Evolutionary conservation across 352 stramenopile species (phyloP).

Genomic region (Phytophthora chlamydospora): DNA sequence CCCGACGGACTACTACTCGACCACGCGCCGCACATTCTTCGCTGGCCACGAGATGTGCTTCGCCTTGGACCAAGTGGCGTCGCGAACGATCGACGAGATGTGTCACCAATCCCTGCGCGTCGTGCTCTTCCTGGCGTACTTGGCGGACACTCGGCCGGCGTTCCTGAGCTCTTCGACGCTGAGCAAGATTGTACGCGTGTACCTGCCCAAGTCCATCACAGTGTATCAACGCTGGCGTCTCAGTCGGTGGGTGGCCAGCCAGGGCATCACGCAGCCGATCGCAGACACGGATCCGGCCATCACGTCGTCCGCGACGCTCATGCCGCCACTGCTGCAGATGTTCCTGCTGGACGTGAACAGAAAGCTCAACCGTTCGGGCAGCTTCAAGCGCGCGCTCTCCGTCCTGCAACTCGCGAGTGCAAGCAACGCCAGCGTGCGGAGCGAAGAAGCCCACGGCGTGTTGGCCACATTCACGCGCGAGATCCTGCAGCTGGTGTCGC

Average conservation of each 20-base stretch:
- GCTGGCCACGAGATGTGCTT: constrained; percentile 61
- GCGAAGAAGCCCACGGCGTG: constrained; percentile 61
- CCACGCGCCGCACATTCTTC: constrained; percentile 41
- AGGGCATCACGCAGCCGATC: constrained; percentile 54
- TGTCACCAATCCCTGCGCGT: constrained; percentile 64
- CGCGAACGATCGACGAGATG: constrained; percentile 69
- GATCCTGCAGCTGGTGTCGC: constrained; percentile 59
- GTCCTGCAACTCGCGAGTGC: constrained; percentile 44
- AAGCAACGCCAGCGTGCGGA: constrained; percentile 45
- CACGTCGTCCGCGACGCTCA: constrained; percentile 51
- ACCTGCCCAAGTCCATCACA: constrained; percentile 64
- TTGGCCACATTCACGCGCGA: constrained; percentile 62
- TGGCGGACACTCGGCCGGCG: constrained; percentile 59
- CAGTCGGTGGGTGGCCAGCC: constrained; percentile 63
- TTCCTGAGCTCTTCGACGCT: constrained; percentile 57
- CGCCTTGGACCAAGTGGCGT: constrained; percentile 64
- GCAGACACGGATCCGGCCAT: constrained; percentile 51
- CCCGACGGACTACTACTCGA: constrained; percentile 44
- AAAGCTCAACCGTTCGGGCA: constrained; percentile 49
- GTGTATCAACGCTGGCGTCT: constrained; percentile 79
- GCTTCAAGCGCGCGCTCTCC: constrained; percentile 62
- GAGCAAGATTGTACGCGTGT: constrained; percentile 46
- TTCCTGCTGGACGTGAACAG: constrained; percentile 68
- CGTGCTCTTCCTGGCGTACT: constrained; percentile 68
- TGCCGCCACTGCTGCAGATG: constrained; percentile 66